Conservation (phyloP, 1,284 basidiomycete species). For the Fomitopsis pinicola region DNA sequence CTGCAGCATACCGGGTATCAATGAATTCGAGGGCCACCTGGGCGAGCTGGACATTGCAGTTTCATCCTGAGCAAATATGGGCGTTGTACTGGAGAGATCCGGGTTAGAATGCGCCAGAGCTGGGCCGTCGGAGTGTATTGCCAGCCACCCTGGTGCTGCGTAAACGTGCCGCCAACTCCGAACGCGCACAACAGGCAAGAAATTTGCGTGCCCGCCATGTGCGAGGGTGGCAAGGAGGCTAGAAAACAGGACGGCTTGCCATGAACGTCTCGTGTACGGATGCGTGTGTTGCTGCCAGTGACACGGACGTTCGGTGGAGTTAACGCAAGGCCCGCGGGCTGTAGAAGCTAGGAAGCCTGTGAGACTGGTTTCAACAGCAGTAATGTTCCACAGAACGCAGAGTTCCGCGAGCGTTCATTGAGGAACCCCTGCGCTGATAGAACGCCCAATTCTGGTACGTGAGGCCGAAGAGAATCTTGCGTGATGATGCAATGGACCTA, state of each 20-base stretch:
- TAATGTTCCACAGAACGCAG: background rate
- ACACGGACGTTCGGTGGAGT: background rate
- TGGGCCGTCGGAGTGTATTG: background rate
- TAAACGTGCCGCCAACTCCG: background rate
- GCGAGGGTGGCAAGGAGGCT: background rate
- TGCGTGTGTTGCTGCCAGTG: background rate
- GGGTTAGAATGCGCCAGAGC: background rate
- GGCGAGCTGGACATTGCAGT: background rate
- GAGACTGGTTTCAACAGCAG: background rate
- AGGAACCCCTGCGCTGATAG: background rate
- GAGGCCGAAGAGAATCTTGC: background rate
- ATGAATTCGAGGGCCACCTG: background rate
- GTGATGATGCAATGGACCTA: background rate
- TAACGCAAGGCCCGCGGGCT: background rate
- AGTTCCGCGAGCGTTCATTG: background rate
- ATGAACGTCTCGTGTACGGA: background rate
- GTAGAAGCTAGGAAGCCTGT: background rate
- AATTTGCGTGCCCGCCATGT: background rate
- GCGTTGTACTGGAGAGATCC: background rate
- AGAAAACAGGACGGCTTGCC: background rate
- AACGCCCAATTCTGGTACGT: background rate
- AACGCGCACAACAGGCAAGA: background rate
- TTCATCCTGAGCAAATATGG: background rate
- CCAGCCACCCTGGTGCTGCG: background rate
- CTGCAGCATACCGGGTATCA: background rate